Evolutionary conservation across 2,329 filamentous ascomycete genomes (phyloP), one percentile per base, ranked within the genome.

Genomic region (Colletotrichum sp.): DNA sequence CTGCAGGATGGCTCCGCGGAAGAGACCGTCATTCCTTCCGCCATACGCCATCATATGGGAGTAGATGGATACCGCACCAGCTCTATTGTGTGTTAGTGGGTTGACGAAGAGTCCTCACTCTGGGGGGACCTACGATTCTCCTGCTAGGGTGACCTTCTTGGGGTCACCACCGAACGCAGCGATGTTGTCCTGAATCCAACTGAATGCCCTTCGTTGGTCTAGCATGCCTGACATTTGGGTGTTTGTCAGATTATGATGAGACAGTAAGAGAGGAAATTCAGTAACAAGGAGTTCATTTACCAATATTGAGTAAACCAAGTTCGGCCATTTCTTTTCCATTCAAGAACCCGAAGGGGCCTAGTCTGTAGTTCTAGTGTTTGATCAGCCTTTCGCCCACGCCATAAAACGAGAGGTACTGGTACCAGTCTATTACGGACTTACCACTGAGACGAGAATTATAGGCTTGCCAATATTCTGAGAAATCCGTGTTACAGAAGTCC

Each of bases 21-120:
- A 93, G 0, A 92, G 84, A 5, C 83, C 82, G 65, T 91, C 88
- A 76, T 91, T 84, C 55, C 87, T 80, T 2, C 90, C 89, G 10
- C 86, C 86, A 76, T 90, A 90, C 3, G 89, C 88, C 16, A 88
- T 81, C 3, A 89, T 83, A 65, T 91, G 90, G 55, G 66, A 68
- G 32, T 68, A 68, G 25, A 68, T 68, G 7, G 66, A 68, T 3
- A 68, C 66, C 7, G 66, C 66, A 15, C 66, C 66, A 8, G 66
- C 66, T 6, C 66, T 68, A 2, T 18, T 48, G 4, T 9, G 4
- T 27, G 3, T 27, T 10, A 22, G 30, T 5, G n/a, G 4, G 3
- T 32, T 2, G 22, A 32, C 3, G 2, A 22, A 18, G 25, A 13
- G 2, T n/a, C 8, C 1, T 10, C 15, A 58, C 13, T 0, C 16